Evolutionary conservation across 805 yeast species (phyloP).

Genomic region (Blastobotrys robertii): DNA sequence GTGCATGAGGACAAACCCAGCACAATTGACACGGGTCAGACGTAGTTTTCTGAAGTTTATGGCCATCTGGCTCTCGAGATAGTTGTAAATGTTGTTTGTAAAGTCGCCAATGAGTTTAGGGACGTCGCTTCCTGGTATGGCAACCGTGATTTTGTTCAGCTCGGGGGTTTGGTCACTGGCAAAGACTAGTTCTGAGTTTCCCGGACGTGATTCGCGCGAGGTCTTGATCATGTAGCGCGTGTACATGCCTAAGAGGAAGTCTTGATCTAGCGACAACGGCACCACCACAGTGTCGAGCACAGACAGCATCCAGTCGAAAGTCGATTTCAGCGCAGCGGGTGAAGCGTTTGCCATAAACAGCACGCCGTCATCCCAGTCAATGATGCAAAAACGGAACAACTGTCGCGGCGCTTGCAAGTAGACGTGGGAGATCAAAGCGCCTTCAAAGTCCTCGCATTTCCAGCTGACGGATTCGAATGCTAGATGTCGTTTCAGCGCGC

Average conservation of each 20-base stretch:
- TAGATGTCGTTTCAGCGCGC: slow-evolving; percentile 1
- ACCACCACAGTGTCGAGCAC: slow-evolving; percentile 10
- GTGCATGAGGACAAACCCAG: slow-evolving; percentile 12
- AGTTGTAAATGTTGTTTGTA: slow-evolving; percentile 4
- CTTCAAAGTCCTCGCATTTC: not conserved
- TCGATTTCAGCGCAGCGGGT: slow-evolving; percentile 3
- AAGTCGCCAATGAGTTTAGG: slow-evolving; percentile 2
- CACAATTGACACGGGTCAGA: slow-evolving; percentile 14
- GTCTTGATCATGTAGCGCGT: slow-evolving; percentile 4
- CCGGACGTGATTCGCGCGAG: not conserved
- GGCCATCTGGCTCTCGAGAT: slow-evolving; percentile 9
- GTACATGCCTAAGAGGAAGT: slow-evolving; percentile 3
- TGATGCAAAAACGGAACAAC: not conserved
- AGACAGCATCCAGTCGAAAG: slow-evolving; percentile 9
- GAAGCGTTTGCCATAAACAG: slow-evolving; percentile 2
- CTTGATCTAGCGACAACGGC: slow-evolving; percentile 5
- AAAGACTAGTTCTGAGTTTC: slow-evolving; percentile 8
- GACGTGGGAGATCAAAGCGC: not conserved
- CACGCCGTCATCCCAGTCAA: not conserved
- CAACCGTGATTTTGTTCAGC: slow-evolving; percentile 10
- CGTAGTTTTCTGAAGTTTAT: slow-evolving; percentile 8
- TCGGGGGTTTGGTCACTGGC: slow-evolving; percentile 1
- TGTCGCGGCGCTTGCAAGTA: not conserved
- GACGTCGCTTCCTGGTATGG: slow-evolving; percentile 10
- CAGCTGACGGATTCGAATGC: slow-evolving; percentile 1